Conservation (phyloP, 2,329 filamentous ascomycete species). For the Aspergillus latus region DNA sequence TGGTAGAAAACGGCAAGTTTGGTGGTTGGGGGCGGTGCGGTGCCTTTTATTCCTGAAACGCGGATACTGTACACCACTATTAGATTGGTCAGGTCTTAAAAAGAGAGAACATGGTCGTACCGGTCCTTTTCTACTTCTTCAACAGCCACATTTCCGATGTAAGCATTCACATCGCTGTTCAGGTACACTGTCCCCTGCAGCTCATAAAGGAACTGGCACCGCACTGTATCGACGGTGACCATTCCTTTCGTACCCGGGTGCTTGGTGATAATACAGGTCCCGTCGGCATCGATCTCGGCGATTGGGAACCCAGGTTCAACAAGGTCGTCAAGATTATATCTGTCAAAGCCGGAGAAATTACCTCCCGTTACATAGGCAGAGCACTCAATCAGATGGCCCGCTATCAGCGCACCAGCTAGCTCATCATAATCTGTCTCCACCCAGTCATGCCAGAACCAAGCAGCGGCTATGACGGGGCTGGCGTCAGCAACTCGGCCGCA, state of each 20-base stretch:
- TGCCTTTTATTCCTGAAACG: constrained; percentile 45
- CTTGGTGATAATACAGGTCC: constrained; percentile 51
- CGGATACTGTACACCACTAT: constrained; percentile 33
- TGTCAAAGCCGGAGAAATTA: constrained; percentile 54
- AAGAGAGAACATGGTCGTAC: constrained; percentile 10
- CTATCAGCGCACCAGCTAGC: constrained; percentile 53
- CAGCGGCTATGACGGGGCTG: constrained; percentile 56
- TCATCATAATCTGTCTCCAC: constrained; percentile 47
- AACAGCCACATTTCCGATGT: constrained; percentile 39
- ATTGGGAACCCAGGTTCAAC: constrained; percentile 51
- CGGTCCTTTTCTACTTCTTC: constrained; percentile 37
- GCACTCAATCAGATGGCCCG: constrained; percentile 58
- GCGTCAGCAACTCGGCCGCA: constrained; percentile 53
- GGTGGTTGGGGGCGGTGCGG: constrained; percentile 51
- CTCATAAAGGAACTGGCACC: constrained; percentile 53
- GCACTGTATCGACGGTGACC: constrained; percentile 43
- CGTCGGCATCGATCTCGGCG: constrained; percentile 49
- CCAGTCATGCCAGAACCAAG: constrained; percentile 59
- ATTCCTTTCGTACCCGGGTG: constrained; percentile 47
- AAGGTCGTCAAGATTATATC: constrained; percentile 41
- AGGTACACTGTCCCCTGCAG: constrained; percentile 51
- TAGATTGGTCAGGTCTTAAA: not conserved
- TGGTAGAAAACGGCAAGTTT: constrained; percentile 53
- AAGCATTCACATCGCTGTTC: constrained; percentile 49
- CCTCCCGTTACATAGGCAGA: constrained; percentile 55